A percentile compares a stretch with the other conserved stretches of the same genome.
Conservation (phyloP, 805 yeast species). For the Saccharomycopsis oosterbeekiorum region DNA sequence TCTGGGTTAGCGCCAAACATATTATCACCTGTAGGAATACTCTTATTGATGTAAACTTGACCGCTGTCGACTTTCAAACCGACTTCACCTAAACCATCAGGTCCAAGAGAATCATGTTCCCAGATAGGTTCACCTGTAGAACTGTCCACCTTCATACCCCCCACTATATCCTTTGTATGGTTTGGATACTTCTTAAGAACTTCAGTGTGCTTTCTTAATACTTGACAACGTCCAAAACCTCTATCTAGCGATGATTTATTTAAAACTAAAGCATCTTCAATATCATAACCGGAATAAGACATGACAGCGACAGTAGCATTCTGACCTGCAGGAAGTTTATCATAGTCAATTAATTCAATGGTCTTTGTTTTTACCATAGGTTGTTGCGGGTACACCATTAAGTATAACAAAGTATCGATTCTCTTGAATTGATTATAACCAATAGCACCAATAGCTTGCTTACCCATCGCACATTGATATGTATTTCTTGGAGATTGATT, state of each 20-base stretch:
- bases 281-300: constrained; percentile 99
- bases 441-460: constrained; percentile 99
- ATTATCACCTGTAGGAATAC: constrained; percentile 76
- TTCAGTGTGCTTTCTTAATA: constrained; percentile 83
- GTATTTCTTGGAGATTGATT: constrained; percentile 90
- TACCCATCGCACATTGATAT: constrained; percentile 95
- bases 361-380: constrained; percentile 99
- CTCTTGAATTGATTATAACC: constrained; percentile 94
- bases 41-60: constrained; percentile 87
- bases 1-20: constrained; percentile 32
- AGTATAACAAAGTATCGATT: constrained; percentile 84
- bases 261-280: constrained; percentile 94
- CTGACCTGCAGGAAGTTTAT: constrained; percentile 96
- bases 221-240: constrained; percentile 97
- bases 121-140: constrained; percentile 72
- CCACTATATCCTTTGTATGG: constrained; percentile 83
- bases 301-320: constrained; percentile 98
- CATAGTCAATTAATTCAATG: constrained; percentile 89
- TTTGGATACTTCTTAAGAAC: constrained; percentile 86
- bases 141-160: constrained; percentile 76
- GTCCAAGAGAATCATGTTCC: constrained; percentile 80
- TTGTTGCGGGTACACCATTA: constrained; percentile 98
- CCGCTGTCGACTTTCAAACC: constrained; percentile 88
- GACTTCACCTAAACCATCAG: constrained; percentile 95
- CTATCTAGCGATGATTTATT: constrained; percentile 91